Percentiles rank a stretch among this genome's conserved stretches.
Evolutionary conservation across 129 eudicot species (phyloP).

Genomic region (Glebionis coronaria): DNA sequence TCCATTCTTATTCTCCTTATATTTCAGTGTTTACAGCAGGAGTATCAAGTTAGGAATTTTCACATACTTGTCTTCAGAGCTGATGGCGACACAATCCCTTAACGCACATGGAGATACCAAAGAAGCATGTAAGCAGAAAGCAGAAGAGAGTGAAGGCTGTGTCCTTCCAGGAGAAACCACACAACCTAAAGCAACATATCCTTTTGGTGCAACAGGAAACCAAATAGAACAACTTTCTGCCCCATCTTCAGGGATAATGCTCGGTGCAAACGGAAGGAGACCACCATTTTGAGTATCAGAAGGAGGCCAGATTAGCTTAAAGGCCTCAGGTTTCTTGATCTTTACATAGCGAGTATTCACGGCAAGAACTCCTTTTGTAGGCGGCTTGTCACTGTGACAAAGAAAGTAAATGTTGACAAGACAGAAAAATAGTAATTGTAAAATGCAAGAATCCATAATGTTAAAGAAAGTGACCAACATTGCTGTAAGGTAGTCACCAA

Average conservation of each 20-base stretch:
- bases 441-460: not conserved
- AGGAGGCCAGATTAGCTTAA: constrained; percentile 72
- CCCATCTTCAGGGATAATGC: constrained; percentile 23
- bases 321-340: constrained; percentile 81
- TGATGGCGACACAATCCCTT: constrained; percentile 73
- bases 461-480: constrained; percentile 51
- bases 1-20: not conserved
- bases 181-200: constrained; percentile 94
- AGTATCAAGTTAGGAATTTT: constrained; percentile 7
- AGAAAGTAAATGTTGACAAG: constrained; percentile 10
- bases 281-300: constrained; percentile 35
- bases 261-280: constrained; percentile 20
- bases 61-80: constrained; percentile 50
- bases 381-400: constrained; percentile 87
- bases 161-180: constrained; percentile 81
- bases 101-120: constrained; percentile 80
- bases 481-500: constrained; percentile 96
- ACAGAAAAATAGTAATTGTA: not conserved
- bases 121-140: constrained; percentile 71
- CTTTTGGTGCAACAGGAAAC: constrained; percentile 97
- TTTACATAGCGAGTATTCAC: constrained; percentile 83
- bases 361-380: constrained; percentile 92
- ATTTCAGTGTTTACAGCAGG: not conserved
- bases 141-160: constrained; percentile 72
- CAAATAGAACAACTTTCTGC: constrained; percentile 69